Evolutionary conservation across 140 eudicot species (phyloP).

Genomic region (Anethum foeniculum): DNA sequence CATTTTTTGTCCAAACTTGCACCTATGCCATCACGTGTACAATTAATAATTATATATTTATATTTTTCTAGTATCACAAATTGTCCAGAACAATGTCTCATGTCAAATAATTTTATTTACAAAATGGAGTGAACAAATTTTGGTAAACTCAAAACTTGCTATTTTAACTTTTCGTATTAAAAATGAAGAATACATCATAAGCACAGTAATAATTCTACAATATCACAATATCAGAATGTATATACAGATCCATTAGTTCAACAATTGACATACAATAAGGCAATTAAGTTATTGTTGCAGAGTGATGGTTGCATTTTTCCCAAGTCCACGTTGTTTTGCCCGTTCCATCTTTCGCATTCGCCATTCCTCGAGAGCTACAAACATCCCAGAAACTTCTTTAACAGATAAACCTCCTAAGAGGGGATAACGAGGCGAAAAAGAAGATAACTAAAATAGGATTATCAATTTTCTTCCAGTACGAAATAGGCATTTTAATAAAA

Average conservation of each 20-base stretch:
- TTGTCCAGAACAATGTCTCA: background rate
- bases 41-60: background rate
- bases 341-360: conserved; percentile 88
- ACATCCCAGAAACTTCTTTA: background rate
- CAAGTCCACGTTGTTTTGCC: conserved; percentile 64
- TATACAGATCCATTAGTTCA: background rate
- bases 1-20: background rate
- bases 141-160: background rate
- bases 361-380: conserved; percentile 86
- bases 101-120: background rate
- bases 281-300: conserved; percentile 13
- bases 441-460: background rate
- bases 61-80: background rate
- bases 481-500: background rate
- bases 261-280: background rate
- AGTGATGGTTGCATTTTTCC: conserved; percentile 39
- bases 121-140: background rate
- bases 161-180: background rate
- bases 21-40: background rate
- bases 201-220: background rate
- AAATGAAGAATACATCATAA: background rate
- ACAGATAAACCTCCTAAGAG: background rate
- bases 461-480: background rate
- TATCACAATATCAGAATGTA: background rate
- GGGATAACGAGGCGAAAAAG: background rate